A percentile compares a stretch with the other conserved stretches of the same genome.
These are phyloP conservation scores for Silene coronaria DNA, from an alignment of 179 eudicot genomes.

Conservation along the genomic window DNA sequence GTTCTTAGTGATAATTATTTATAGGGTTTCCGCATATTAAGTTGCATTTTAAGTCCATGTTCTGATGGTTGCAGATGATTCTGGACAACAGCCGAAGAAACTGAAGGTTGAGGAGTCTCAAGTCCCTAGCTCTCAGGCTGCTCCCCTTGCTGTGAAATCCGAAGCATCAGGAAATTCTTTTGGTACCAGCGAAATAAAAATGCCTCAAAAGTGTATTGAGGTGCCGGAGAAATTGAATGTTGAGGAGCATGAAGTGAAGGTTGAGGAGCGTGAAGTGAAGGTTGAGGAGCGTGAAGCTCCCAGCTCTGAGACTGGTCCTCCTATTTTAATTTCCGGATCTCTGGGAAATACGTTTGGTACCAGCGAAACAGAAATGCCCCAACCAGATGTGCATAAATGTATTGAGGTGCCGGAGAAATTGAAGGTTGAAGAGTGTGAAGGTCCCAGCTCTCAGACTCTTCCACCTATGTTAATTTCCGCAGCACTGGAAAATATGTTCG, in stretches of 20 bases:
- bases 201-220: slow-evolving; percentile 58
- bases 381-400: slow-evolving; percentile 48
- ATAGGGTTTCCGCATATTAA: background rate
- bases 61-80: slow-evolving; percentile 44
- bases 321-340: slow-evolving; percentile 61
- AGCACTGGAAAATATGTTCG: slow-evolving; percentile 57
- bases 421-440: too few relatives aligned
- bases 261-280: too few relatives aligned
- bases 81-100: slow-evolving; percentile 53
- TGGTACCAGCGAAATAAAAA: slow-evolving; percentile 61
- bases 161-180: slow-evolving; percentile 70
- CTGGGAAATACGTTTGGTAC: slow-evolving; percentile 61
- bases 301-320: slow-evolving; percentile 35
- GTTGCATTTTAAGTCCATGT: slow-evolving; percentile 8
- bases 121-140: slow-evolving; percentile 30
- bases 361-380: slow-evolving; percentile 64
- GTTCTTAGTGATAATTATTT: background rate
- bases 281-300: slow-evolving; percentile 39
- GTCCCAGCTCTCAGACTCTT: slow-evolving; percentile 37
- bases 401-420: slow-evolving; percentile 59
- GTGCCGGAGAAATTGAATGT: slow-evolving; percentile 57
- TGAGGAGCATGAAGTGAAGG: too few relatives aligned
- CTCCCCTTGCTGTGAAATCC: slow-evolving; percentile 44
- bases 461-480: slow-evolving; percentile 54
- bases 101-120: slow-evolving; percentile 44